These are phyloP conservation scores for Scorias spongiosa DNA, from an alignment of 2,329 filamentous ascomycete genomes.

Conservation along the genomic window DNA sequence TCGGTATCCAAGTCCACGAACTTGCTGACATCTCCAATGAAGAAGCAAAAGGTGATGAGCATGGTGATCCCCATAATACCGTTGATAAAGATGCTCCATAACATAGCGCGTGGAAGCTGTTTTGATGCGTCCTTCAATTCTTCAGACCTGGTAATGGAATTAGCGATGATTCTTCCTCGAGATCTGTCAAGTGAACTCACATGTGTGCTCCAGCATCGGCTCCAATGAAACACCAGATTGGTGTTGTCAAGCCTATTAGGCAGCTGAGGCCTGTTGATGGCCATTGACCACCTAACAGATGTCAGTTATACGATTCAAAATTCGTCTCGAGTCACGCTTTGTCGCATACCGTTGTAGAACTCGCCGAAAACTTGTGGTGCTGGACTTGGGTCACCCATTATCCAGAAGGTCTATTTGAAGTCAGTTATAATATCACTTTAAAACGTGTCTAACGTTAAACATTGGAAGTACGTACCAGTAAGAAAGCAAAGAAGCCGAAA, in stretches of 20 bases:
- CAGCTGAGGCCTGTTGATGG: constrained; percentile 24
- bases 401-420: constrained; percentile 13
- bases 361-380: constrained; percentile 18
- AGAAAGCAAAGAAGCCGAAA: constrained; percentile 29
- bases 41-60: constrained; percentile 7
- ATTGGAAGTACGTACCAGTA: constrained; percentile 15
- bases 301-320: not conserved
- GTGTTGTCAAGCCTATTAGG: constrained; percentile 25
- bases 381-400: constrained; percentile 16
- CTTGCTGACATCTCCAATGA: not conserved
- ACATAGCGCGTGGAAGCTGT: constrained; percentile 16
- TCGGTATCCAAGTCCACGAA: constrained; percentile 3
- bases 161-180: constrained; percentile 2
- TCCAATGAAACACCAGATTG: constrained; percentile 14
- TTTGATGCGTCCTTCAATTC: constrained; percentile 15
- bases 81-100: constrained; percentile 12
- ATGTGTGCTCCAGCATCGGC: constrained; percentile 19
- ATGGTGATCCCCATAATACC: constrained; percentile 7
- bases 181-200: constrained; percentile 15
- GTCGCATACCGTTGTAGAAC: constrained; percentile 13
- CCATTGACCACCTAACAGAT: constrained; percentile 24
- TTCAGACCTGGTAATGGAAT: constrained; percentile 8
- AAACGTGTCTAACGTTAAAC: constrained; percentile 21
- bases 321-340: constrained; percentile 1
- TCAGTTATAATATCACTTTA: constrained; percentile 1